phyloP scores from a whole-genome alignment of 169 alveolate species.

The Theileria parva region DNA sequence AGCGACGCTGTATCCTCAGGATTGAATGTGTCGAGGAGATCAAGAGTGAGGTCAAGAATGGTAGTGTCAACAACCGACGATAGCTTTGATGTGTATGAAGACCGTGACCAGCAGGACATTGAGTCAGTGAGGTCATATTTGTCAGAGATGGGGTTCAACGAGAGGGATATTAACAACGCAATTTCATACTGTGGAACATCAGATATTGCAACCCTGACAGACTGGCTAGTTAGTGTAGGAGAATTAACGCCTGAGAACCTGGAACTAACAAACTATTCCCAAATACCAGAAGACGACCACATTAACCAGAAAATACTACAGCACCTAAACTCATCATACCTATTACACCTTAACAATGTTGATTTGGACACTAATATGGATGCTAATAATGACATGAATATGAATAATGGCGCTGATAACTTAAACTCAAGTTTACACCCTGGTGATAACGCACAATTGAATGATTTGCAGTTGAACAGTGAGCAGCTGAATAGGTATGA shows the following conservation, averaged over 20 bases:
- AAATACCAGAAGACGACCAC: background rate
- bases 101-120: constrained; percentile 6
- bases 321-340: constrained; percentile 3
- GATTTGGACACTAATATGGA: constrained; percentile 2
- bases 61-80: background rate
- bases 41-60: constrained; percentile 1
- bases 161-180: constrained; percentile 40
- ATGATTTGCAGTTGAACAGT: background rate
- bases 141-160: constrained; percentile 60
- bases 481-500: background rate
- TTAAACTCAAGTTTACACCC: background rate
- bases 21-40: background rate
- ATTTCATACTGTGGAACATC: constrained; percentile 38
- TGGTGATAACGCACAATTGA: background rate
- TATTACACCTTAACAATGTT: background rate
- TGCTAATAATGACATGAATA: background rate
- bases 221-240: constrained; percentile 37
- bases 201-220: constrained; percentile 45
- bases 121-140: constrained; percentile 37
- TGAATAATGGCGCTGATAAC: background rate
- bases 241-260: background rate
- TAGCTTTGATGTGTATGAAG: background rate
- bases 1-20: background rate
- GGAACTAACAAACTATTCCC: constrained; percentile 3
- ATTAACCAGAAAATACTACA: background rate